These are phyloP conservation scores for Trichoderma simmonsii DNA, from an alignment of 2,329 filamentous ascomycete species.

Conservation along the genomic window DNA sequence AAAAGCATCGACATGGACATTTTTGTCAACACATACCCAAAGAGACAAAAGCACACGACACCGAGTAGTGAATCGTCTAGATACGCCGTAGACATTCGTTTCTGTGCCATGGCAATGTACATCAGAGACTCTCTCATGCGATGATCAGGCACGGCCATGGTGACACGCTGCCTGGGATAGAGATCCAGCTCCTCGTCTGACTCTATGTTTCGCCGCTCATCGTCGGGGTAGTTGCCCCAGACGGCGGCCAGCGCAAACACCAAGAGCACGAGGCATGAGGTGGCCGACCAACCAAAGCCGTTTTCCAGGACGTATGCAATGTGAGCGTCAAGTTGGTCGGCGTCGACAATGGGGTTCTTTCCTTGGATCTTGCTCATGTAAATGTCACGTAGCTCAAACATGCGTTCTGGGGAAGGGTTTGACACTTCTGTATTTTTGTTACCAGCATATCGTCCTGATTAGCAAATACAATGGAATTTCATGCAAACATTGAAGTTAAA, in stretches of 20 bases:
- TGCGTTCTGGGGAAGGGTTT: neutral
- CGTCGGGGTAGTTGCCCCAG: constrained; percentile 3
- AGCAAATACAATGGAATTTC: neutral
- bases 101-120: constrained; percentile 6
- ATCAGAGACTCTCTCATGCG: constrained; percentile 4
- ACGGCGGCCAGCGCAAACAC: neutral
- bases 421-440: neutral
- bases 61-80: neutral
- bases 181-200: neutral
- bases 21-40: neutral
- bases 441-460: neutral
- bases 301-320: neutral
- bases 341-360: constrained; percentile 1
- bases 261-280: neutral
- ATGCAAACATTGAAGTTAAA: neutral
- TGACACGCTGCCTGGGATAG: neutral
- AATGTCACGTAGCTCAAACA: constrained; percentile 2
- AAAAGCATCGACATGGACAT: neutral
- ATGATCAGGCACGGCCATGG: neutral
- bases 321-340: neutral
- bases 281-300: neutral
- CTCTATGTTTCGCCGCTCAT: neutral
- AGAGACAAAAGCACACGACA: constrained; percentile 5
- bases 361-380: constrained; percentile 5
- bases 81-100: constrained; percentile 4